phyloP scores from a whole-genome alignment of 2,329 filamentous ascomycete species.

The Penicillium sp. region DNA sequence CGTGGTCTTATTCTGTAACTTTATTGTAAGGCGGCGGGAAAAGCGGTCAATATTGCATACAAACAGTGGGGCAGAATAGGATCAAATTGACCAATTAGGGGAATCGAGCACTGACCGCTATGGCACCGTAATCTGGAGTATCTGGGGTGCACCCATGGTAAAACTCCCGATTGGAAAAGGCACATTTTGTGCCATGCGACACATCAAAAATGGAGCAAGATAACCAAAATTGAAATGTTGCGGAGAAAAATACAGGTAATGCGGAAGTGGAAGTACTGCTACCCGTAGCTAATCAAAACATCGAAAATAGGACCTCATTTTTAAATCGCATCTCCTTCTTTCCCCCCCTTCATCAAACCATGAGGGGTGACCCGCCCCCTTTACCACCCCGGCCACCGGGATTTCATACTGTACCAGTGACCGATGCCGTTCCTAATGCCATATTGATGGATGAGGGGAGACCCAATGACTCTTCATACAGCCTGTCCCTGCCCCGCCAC shows the following conservation, averaged over 20 bases:
- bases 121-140: too few relatives aligned
- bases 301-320: neutral
- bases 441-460: neutral
- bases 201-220: neutral
- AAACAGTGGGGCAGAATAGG: too few relatives aligned
- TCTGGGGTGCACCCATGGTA: neutral
- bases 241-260: neutral
- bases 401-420: neutral
- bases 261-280: neutral
- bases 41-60: too few relatives aligned
- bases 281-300: neutral
- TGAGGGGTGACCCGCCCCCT: neutral
- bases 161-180: neutral
- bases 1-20: too few relatives aligned
- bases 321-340: neutral
- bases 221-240: neutral
- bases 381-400: neutral
- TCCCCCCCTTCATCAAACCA: neutral
- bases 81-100: too few relatives aligned
- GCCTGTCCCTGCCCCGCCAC: neutral
- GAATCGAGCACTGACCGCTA: too few relatives aligned
- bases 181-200: neutral
- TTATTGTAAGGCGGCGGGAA: too few relatives aligned
- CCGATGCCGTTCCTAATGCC: neutral
- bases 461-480: neutral